phyloP scores from a whole-genome alignment of 2,329 filamentous ascomycete species.

The Ceratocystis variospora region DNA sequence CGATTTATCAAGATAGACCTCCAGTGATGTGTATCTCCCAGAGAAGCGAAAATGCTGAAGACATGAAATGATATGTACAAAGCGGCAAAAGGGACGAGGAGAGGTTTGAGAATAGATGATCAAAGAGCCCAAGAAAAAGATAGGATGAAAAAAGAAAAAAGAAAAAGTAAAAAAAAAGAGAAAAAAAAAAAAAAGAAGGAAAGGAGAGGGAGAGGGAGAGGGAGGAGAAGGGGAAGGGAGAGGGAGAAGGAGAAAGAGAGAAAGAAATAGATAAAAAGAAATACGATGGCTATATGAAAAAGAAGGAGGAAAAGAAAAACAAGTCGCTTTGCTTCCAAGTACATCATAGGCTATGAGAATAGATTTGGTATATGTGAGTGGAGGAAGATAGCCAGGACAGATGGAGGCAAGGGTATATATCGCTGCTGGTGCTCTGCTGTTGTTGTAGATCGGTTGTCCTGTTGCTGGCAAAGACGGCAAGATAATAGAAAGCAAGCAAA shows the following conservation, averaged over 20 bases:
- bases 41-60: conserved; percentile 2
- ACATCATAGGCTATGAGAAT: conserved; percentile 3
- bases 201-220: neutral
- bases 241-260: conserved; percentile 4
- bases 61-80: conserved; percentile 14
- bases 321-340: conserved; percentile 5
- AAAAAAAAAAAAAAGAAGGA: conserved; percentile 5
- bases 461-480: neutral
- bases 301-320: conserved; percentile 2
- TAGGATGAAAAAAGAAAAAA: neutral
- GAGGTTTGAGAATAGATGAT: neutral
- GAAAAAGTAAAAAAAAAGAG: conserved; percentile 2
- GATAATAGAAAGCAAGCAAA: neutral
- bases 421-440: neutral
- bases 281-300: neutral
- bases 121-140: neutral
- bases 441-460: neutral
- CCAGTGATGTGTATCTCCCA: neutral
- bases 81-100: conserved; percentile 8
- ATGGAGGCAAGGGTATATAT: neutral
- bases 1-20: conserved; percentile 7
- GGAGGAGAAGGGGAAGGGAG: neutral
- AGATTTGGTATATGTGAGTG: neutral
- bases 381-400: neutral
- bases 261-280: conserved; percentile 6